Evolutionary conservation across 2,329 filamentous ascomycete genomes (phyloP).

Genomic region (Leptographium procerum): DNA sequence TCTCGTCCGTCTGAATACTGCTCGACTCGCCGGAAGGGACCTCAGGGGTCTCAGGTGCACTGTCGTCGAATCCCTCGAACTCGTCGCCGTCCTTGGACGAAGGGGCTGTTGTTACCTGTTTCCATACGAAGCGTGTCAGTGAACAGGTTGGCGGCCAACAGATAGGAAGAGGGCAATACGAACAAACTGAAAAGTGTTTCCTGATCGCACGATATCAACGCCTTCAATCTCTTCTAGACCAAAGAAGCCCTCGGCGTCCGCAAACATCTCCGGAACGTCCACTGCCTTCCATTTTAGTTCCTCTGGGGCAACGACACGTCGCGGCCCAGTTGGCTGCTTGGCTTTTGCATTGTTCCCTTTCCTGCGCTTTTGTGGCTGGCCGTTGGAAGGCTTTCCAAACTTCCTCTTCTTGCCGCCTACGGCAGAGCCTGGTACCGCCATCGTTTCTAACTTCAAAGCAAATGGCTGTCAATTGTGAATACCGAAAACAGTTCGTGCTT

Average conservation of each 20-base stretch:
- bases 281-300: slow-evolving; percentile 45
- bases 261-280: slow-evolving; percentile 63
- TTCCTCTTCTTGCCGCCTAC: slow-evolving; percentile 2
- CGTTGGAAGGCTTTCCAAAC: not conserved
- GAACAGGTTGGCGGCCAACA: not conserved
- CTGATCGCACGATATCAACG: slow-evolving; percentile 68
- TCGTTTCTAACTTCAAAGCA: not conserved
- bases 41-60: not conserved
- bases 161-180: slow-evolving; percentile 9
- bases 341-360: slow-evolving; percentile 2
- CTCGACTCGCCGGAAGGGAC: not conserved
- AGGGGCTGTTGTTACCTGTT: slow-evolving; percentile 17
- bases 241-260: slow-evolving; percentile 89
- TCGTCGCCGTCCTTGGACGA: slow-evolving; percentile 18
- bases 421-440: not conserved
- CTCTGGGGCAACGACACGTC: slow-evolving; percentile 31
- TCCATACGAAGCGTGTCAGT: not conserved
- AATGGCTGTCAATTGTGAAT: not conserved
- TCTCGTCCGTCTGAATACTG: not conserved
- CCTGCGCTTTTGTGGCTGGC: slow-evolving; percentile 3
- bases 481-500: not conserved
- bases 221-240: slow-evolving; percentile 86
- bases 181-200: slow-evolving; percentile 47
- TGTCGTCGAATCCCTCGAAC: slow-evolving; percentile 22
- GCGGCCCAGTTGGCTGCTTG: slow-evolving; percentile 17